These are phyloP conservation scores for Trichoderma gamsii DNA, from an alignment of 495 filamentous ascomycete genomes.

Conservation along the genomic window DNA sequence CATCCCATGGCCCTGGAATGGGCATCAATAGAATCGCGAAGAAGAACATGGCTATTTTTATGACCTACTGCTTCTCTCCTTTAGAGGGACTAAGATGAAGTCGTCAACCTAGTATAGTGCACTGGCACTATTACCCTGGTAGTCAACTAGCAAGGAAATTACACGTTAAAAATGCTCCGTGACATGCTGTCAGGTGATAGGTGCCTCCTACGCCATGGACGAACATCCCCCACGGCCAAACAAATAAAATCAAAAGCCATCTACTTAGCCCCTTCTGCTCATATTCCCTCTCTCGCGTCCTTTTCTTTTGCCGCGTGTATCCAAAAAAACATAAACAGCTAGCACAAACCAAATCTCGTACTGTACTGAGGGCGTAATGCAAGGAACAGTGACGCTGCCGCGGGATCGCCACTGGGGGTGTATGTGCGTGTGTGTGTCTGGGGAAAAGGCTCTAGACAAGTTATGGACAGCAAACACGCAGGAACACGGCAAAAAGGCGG, in stretches of 20 bases:
- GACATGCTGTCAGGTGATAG: constrained; percentile 6
- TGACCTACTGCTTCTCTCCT: no score
- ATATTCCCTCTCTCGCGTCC: not conserved
- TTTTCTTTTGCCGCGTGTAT: no score
- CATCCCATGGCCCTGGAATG: not conserved
- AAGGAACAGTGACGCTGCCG: constrained; percentile 10
- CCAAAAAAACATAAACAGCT: not conserved
- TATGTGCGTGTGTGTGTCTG: not conserved
- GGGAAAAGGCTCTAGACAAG: not conserved
- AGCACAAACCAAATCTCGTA: not conserved
- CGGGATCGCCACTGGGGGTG: constrained; percentile 7
- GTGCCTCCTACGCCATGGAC: constrained; percentile 13
- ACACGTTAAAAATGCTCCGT: not conserved
- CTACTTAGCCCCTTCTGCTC: not conserved
- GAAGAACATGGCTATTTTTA: not conserved
- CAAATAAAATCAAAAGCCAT: not conserved
- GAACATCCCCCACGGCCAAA: not conserved
- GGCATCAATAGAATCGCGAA: not conserved
- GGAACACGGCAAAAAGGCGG: not conserved
- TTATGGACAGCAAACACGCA: not conserved
- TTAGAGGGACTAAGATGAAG: no score
- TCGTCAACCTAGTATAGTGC: no score
- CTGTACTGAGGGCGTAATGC: not conserved
- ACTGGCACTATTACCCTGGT: no score
- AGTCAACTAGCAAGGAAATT: no score